Percentiles rank a stretch among this genome's conserved stretches.
These are phyloP conservation scores for Lentinula guzmanii DNA, from an alignment of 768 basidiomycete genomes.

Conservation along the genomic window DNA sequence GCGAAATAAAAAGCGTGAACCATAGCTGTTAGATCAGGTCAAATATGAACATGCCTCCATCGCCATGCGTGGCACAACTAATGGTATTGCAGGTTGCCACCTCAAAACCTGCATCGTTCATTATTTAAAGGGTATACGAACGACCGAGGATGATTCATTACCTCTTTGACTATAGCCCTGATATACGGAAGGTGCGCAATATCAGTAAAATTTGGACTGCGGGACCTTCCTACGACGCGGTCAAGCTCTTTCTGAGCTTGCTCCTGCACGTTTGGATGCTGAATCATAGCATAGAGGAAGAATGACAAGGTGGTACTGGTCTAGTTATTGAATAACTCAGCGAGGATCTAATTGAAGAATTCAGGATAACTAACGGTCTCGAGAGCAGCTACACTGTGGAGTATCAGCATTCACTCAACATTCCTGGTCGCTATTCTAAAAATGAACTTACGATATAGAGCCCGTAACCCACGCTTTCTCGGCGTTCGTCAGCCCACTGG, in stretches of 20 bases:
- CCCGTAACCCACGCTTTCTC: constrained; percentile 2
- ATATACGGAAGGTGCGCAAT: constrained; percentile 1
- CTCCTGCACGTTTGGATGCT: not conserved
- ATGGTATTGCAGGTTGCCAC: constrained; percentile 24
- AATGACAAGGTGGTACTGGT: not conserved
- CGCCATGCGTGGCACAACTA: constrained; percentile 14
- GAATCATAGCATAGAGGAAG: not conserved
- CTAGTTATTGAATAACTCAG: not conserved
- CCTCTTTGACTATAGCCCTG: constrained; percentile 1
- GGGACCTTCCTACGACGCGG: not conserved
- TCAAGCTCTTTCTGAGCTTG: constrained; percentile 3
- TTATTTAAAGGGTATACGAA: not conserved
- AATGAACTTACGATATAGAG: not conserved
- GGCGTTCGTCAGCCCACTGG: not conserved
- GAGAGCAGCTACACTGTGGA: not conserved
- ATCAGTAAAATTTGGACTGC: constrained; percentile 3
- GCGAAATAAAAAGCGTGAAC: constrained; percentile 12
- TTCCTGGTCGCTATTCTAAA: not conserved
- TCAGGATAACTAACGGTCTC: not conserved
- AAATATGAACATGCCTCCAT: not conserved
- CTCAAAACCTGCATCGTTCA: constrained; percentile 4
- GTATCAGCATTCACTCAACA: too few relatives aligned
- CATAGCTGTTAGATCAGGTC: constrained; percentile 20
- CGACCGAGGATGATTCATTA: not conserved
- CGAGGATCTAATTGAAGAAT: not conserved